Evolutionary conservation across 768 basidiomycete species (phyloP), one percentile per base, ranked within the genome.

Genomic region (Amanita molliuscula): DNA sequence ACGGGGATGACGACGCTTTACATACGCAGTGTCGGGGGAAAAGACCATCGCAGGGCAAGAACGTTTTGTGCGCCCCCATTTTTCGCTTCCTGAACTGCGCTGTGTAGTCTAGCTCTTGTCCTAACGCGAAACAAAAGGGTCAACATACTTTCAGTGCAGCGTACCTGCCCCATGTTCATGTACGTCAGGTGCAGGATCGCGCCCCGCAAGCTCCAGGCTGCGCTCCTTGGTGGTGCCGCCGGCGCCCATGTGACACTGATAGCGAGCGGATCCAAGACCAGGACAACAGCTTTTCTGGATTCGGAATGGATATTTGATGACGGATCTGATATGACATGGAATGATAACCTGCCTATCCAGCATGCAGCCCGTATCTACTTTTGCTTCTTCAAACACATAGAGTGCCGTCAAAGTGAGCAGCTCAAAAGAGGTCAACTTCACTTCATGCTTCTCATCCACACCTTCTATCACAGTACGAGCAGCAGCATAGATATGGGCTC

Each of bases 221-320:
- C 87, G 76, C 29, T 93, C 88, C 57, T 79, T 90, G 0, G 95
- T 98, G 6, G 82, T 81, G 2, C 96, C 95, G 8, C 96, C 95
- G 0, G 96, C 95, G 38, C 96, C 96, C 96, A 98, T 59, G 96
- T 98, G 18, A 98, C 77, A 58, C 84, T 93, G 51, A 98, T 76
- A 20, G 88, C 93, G 5, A 93, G 72, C 5, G 93, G 92, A 31
- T 80, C 68, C 11, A 98, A 72, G 4, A 84, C 85, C 9, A 98
- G 74, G 10, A 94, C 65, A 6, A 75, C 54, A 9, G 66, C 54
- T 28, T 48, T 35, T 49, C 21, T 48, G 20, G 13, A 16, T 47
- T 20, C 52, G 36, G 10, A 38, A 21, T 13, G 54, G 38, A 59
- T 51, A 29, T 42, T 31, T 9, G 54, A 48, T n/a, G 44, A 11